Evolutionary conservation across 2,329 filamentous ascomycete genomes (phyloP), one percentile per base, ranked within the genome.

Genomic region (Fusarium beomiforme): DNA sequence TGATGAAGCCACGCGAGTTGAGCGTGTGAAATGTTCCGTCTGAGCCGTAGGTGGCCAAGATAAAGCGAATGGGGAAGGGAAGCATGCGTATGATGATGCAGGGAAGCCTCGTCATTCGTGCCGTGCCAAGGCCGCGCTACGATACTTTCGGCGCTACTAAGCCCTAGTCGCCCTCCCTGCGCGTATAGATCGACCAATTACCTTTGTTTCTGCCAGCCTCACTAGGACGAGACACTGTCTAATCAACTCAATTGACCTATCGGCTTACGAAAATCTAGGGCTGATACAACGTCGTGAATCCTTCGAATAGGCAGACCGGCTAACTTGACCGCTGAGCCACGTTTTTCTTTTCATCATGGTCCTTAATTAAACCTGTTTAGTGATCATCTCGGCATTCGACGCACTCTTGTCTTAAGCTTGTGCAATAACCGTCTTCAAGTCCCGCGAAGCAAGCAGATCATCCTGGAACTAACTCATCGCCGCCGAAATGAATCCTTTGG

Each of bases 181-280:
- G 61, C 59, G 59, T 64, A 64, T 46, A 46, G 41, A 29, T 14
- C 11, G 16, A 19, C 61, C 61, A 64, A 64, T 64, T 29, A 16
- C 17, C 3, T 19, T 14, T 9, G 3, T 12, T 8, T 2, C 8
- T 6, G 19, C 21, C 34, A 41, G 61, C 59, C 61, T 64, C 23
- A 29, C 24, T 19, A 5, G 3, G 6, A 5, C 19, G 21, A 6
- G 4, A 3, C 13, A 1, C 29, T 19, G n/a, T 12, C 33, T 24
- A 36, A 31, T 21, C 36, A 33, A 36, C 51, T 23, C 24, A 36
- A 58, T 24, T 29, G 13, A n/a, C 19, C 31, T 37, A 10, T 21
- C 14, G 31, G 16, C 50, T 44, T 9, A 33, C 26, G 6, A 31
- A n/a, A 3, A 50, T 8, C 11, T 11, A 16, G 21, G 21, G 6